Evolutionary conservation across 768 basidiomycete species (phyloP).

Genomic region (Strobilomyces confusus): DNA sequence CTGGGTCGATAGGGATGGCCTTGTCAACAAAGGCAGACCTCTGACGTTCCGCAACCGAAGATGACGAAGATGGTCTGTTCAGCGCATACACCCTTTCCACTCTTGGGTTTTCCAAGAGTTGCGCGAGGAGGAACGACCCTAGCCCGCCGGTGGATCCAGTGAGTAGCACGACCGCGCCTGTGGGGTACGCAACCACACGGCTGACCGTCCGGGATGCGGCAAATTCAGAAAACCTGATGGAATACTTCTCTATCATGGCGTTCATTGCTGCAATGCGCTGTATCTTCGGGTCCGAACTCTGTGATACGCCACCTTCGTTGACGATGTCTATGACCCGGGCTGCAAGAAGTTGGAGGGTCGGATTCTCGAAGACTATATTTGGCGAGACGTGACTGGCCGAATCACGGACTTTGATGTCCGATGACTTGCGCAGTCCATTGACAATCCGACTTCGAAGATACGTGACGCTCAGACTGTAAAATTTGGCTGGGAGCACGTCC

Average conservation of each 20-base stretch:
- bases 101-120: neutral
- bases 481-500: neutral
- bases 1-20: neutral
- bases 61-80: slow-evolving; percentile 24
- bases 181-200: no score
- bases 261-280: neutral
- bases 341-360: slow-evolving; percentile 28
- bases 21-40: neutral
- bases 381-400: slow-evolving; percentile 14
- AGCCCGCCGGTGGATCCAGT: slow-evolving; percentile 19
- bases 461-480: slow-evolving; percentile 21
- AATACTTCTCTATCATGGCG: slow-evolving; percentile 23
- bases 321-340: slow-evolving; percentile 6
- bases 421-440: slow-evolving; percentile 20
- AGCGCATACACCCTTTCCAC: slow-evolving; percentile 12
- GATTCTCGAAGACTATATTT: slow-evolving; percentile 34
- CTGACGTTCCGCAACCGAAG: neutral
- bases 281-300: neutral
- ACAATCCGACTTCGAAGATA: slow-evolving; percentile 11
- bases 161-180: slow-evolving; percentile 10
- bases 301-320: neutral
- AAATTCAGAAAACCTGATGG: neutral
- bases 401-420: neutral
- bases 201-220: neutral
- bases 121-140: neutral